These are phyloP conservation scores for Camellia granthamiana DNA, from an alignment of 148 eudicot species.

Conservation along the genomic window DNA sequence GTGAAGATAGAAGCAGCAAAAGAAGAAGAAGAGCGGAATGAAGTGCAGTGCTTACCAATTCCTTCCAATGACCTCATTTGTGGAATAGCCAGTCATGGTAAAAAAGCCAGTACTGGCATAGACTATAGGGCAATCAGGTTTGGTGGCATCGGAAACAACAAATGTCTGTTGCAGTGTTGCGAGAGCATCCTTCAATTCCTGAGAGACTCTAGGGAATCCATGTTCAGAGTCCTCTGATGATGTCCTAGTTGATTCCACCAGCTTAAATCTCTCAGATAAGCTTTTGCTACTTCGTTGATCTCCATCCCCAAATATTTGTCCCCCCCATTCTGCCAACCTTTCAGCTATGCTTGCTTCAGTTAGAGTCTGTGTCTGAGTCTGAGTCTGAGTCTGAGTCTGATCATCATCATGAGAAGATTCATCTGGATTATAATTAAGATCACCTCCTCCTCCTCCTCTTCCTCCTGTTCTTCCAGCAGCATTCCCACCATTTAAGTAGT, in stretches of 20 bases:
- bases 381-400: too few species aligned
- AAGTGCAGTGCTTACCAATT: conserved; percentile 62
- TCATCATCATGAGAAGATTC: not conserved
- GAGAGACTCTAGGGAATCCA: conserved; percentile 62
- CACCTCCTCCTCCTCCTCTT: not conserved
- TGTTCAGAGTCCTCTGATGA: conserved; percentile 51
- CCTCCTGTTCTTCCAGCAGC: not conserved
- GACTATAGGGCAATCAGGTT: conserved; percentile 83
- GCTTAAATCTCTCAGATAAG: conserved; percentile 30
- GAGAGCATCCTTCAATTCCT: conserved; percentile 86
- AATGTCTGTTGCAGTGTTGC: conserved; percentile 85
- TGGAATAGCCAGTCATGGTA: conserved; percentile 88
- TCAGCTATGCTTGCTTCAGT: conserved; percentile 33
- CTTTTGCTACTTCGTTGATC: conserved; percentile 20
- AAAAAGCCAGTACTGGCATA: conserved; percentile 96
- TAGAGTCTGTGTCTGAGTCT: not conserved
- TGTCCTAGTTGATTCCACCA: conserved; percentile 22
- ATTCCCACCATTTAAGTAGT: too few species aligned
- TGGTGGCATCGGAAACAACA: conserved; percentile 95
- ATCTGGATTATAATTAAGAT: not conserved
- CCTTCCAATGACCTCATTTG: conserved; percentile 76
- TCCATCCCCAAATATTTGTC: conserved; percentile 36
- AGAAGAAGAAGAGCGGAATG: not conserved
- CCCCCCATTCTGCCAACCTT: conserved; percentile 48
- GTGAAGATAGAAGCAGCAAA: too few species aligned